phyloP scores from a whole-genome alignment of 208 protist species.

The Acanthamoeba healyi region DNA sequence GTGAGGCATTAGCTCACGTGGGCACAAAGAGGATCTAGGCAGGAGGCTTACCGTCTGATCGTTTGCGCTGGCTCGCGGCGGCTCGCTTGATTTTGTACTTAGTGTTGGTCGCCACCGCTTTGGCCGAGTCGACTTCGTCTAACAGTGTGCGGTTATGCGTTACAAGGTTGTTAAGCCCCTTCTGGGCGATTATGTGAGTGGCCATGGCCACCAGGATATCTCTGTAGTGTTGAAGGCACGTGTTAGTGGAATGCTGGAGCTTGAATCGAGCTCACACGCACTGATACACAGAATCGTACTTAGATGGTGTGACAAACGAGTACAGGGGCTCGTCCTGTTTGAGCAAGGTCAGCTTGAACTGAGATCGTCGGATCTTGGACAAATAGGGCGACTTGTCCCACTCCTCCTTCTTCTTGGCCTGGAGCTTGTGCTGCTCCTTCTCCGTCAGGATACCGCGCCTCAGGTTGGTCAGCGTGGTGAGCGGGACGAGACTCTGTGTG shows the following conservation, averaged over 20 bases:
- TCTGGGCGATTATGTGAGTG: constrained; percentile 39
- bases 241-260: neutral
- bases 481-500: constrained; percentile 23
- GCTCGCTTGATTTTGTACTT: constrained; percentile 20
- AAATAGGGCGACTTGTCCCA: constrained; percentile 61
- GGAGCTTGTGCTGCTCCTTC: constrained; percentile 62
- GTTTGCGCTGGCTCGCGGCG: neutral
- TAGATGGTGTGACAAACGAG: constrained; percentile 34
- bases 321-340: constrained; percentile 21
- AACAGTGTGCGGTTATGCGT: constrained; percentile 27
- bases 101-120: neutral
- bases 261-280: no score
- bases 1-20: neutral
- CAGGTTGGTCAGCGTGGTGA: constrained; percentile 42
- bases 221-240: neutral
- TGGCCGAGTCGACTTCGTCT: constrained; percentile 62
- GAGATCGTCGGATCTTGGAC: neutral
- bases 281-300: neutral
- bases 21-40: no score
- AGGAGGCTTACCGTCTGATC: neutral
- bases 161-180: constrained; percentile 35
- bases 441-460: constrained; percentile 30
- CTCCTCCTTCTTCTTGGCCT: constrained; percentile 60
- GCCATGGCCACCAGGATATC: constrained; percentile 49
- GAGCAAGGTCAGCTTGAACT: constrained; percentile 35